A percentile compares a stretch with the other conserved stretches of the same genome.
Conservation (phyloP, 108 stramenopile genomes). For the Aurantiochytrium sp. region DNA sequence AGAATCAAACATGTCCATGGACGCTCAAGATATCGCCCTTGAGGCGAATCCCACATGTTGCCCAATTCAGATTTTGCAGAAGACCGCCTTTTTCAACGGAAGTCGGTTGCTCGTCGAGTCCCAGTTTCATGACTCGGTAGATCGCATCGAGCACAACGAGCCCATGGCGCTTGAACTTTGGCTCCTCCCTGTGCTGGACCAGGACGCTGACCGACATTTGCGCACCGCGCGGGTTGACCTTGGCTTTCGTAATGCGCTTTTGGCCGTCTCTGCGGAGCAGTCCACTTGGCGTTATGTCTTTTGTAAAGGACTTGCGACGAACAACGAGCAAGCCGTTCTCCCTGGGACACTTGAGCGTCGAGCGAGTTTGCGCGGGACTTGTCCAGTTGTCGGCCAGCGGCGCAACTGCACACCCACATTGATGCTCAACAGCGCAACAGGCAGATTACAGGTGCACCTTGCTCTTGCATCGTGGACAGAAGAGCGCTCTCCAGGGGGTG, state of each 20-base stretch:
- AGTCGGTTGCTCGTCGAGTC: background rate
- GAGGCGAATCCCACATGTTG: background rate
- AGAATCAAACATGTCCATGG: background rate
- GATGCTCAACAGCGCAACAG: background rate
- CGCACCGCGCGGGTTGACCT: background rate
- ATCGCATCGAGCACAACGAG: background rate
- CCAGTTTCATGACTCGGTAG: background rate
- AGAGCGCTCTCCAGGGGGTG: background rate
- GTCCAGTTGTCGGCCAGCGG: background rate
- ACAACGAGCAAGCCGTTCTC: background rate
- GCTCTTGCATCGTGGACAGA: background rate
- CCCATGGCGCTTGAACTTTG: background rate
- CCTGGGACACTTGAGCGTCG: background rate
- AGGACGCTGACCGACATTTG: background rate
- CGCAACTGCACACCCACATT: background rate
- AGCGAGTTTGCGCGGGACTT: background rate
- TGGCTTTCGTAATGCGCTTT: background rate
- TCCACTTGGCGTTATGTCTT: background rate
- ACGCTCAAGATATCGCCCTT: background rate
- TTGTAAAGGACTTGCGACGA: background rate
- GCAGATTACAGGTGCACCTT: background rate
- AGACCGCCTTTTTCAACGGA: background rate
- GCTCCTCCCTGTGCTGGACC: background rate
- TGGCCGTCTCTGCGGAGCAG: background rate
- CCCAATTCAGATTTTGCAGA: background rate